These are phyloP conservation scores for Diphasiastrum complanatum DNA, from an alignment of 83 land plant genomes.

Conservation along the genomic window DNA sequence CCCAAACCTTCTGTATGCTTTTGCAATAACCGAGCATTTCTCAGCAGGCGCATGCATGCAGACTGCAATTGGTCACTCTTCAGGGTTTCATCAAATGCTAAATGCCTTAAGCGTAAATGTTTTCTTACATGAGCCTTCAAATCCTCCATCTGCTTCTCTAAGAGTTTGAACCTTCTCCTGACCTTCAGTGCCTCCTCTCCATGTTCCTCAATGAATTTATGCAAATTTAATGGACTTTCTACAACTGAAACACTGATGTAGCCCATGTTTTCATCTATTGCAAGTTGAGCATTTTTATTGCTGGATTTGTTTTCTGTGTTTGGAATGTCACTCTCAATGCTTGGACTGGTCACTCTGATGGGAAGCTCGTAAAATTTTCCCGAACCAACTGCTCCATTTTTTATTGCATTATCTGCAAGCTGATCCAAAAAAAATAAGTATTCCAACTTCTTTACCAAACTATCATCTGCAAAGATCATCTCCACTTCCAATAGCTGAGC, in stretches of 20 bases:
- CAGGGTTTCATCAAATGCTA: conserved; percentile 25
- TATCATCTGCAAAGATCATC: conserved; percentile 39
- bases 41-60: conserved; percentile 30
- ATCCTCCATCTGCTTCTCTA: conserved; percentile 29
- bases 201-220: conserved; percentile 24
- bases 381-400: conserved; percentile 34
- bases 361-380: conserved; percentile 41
- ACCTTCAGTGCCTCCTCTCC: conserved; percentile 30
- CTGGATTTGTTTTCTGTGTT: background rate
- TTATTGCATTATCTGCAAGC: conserved; percentile 25
- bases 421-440: conserved; percentile 30
- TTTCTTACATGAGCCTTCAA: conserved; percentile 31
- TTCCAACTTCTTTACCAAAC: conserved; percentile 22
- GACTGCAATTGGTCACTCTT: conserved; percentile 32
- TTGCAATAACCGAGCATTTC: conserved; percentile 26
- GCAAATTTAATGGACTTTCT: conserved; percentile 21
- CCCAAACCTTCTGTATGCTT: conserved; percentile 41
- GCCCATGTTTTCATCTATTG: conserved; percentile 31
- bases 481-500: conserved; percentile 40
- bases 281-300: conserved; percentile 11
- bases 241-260: conserved; percentile 31
- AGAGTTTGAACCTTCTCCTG: conserved; percentile 23
- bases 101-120: conserved; percentile 31
- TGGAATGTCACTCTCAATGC: background rate
- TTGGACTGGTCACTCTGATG: conserved; percentile 24